Conservation (phyloP, 2,329 filamentous ascomycete genomes). For the Chrysosphaeria jannelii region DNA sequence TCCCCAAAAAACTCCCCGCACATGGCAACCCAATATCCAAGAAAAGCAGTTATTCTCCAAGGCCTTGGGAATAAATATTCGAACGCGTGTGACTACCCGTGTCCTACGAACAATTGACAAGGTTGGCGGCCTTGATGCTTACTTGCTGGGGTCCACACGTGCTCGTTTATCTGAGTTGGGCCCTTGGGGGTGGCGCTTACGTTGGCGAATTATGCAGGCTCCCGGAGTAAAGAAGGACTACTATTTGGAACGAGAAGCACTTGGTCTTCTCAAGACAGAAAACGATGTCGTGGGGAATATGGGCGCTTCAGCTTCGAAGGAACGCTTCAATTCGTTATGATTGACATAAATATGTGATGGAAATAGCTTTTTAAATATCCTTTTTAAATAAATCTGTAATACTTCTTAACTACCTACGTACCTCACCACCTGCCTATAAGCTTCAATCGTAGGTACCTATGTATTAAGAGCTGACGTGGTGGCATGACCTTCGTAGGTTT, state of each 20-base stretch:
- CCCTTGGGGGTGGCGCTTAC: slow-evolving; percentile 63
- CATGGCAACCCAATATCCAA: slow-evolving; percentile 49
- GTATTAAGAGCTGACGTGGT: too few relatives aligned
- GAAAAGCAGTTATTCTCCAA: slow-evolving; percentile 36
- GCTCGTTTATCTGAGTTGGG: slow-evolving; percentile 62
- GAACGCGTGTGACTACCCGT: slow-evolving; percentile 35
- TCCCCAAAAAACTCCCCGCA: slow-evolving; percentile 28
- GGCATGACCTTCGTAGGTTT: too few relatives aligned
- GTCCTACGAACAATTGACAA: slow-evolving; percentile 53
- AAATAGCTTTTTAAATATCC: too few relatives aligned
- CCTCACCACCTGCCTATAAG: too few relatives aligned
- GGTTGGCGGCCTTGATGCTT: slow-evolving; percentile 69
- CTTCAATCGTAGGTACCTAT: too few relatives aligned
- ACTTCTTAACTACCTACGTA: too few relatives aligned
- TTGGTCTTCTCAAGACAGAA: slow-evolving; percentile 31
- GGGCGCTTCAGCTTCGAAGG: too few relatives aligned
- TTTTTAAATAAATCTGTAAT: too few relatives aligned
- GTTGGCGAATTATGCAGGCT: slow-evolving; percentile 75
- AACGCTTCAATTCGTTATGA: too few relatives aligned
- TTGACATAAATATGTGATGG: too few relatives aligned
- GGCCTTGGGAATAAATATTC: slow-evolving; percentile 28
- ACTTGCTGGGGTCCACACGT: slow-evolving; percentile 55
- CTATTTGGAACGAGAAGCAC: slow-evolving; percentile 25
- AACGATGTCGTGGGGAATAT: too few relatives aligned
- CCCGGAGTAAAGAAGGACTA: slow-evolving; percentile 31